Evolutionary conservation across 2,329 filamentous ascomycete genomes (phyloP), one percentile per base, ranked within the genome.

Genomic region (Diaporthe ampelina): DNA sequence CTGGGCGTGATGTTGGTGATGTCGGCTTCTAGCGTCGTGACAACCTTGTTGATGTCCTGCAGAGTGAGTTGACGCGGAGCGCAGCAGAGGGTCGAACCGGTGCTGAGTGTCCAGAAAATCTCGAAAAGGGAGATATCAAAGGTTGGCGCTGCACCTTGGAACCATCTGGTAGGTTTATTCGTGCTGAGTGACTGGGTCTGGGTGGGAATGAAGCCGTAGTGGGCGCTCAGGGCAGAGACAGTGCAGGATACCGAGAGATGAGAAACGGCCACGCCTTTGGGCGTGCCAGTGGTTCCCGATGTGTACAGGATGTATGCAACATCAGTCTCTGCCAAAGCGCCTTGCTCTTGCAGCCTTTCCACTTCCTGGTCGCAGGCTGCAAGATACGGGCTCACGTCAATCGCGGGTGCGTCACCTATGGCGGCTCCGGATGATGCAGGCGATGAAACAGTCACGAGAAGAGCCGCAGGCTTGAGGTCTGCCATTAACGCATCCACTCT

Each of bases 1-100:
- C 83, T 84, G 5, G 83, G 82, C 0, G 83, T 84, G 17, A 82
- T 79, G 77, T 83, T 83, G 78, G 82, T 83, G 13, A 84, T 79
- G 15, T 81, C 83, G 8, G 82, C 83, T 63, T 81, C 77, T 13
- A 82, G 43, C 32, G 71, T 58, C 13, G 71, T 73, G 40, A 69
- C 52, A 15, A 69, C 71, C 48, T 57, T 68, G 68, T 35, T 80
- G 17, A 80, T 61, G 4, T 78, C 78, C 19, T 63, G 59, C 26
- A 73, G 61, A 11, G 71, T 68, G 17, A 68, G 40, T 19, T 58
- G 50, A 21, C 70, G 70, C 76, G 59, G 59, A 2, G 59, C 59
- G 52, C 37, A 69, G 61, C 61, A 73, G 29, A 73, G 71, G 6
- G 71, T 73, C 8, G 59, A 56, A n/a, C 71, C 71, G 24, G 43